phyloP scores from a whole-genome alignment of 106 monocot species.

The Dendrobium huoshanense region DNA sequence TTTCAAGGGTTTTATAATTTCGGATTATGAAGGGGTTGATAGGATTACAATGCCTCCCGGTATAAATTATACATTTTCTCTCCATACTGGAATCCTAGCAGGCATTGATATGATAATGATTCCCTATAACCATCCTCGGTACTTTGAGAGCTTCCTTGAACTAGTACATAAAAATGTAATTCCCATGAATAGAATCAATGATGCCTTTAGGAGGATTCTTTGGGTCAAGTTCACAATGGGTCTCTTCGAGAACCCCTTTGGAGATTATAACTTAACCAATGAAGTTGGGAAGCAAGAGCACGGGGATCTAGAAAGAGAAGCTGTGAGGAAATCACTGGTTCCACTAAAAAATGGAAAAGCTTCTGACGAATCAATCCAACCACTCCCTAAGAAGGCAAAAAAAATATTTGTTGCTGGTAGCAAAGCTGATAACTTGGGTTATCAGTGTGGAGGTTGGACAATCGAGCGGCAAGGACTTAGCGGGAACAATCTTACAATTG shows the following conservation, averaged over 20 bases:
- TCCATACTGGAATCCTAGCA: conserved; percentile 37
- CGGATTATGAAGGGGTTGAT: conserved; percentile 63
- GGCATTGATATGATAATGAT: conserved; percentile 62
- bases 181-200: conserved; percentile 23
- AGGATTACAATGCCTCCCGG: conserved; percentile 31
- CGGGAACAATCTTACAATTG: conserved; percentile 43
- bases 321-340: conserved; percentile 59
- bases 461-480: conserved; percentile 43
- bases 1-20: conserved; percentile 71
- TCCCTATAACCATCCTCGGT: conserved; percentile 10
- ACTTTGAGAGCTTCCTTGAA: conserved; percentile 3
- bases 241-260: conserved; percentile 27
- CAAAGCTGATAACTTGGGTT: conserved; percentile 51
- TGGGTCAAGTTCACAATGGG: conserved; percentile 28
- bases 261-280: conserved; percentile 14
- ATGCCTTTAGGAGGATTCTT: conserved; percentile 21
- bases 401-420: conserved; percentile 48
- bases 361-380: conserved; percentile 21
- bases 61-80: conserved; percentile 53
- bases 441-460: conserved; percentile 65
- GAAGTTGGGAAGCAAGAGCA: conserved; percentile 39
- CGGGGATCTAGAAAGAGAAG: conserved; percentile 44
- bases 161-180: conserved; percentile 12
- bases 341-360: conserved; percentile 46
- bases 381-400: conserved; percentile 41